A percentile compares a stretch with the other conserved stretches of the same genome.
Evolutionary conservation across 2,329 filamentous ascomycete species (phyloP).

Genomic region (Akanthomyces dipterigenus): DNA sequence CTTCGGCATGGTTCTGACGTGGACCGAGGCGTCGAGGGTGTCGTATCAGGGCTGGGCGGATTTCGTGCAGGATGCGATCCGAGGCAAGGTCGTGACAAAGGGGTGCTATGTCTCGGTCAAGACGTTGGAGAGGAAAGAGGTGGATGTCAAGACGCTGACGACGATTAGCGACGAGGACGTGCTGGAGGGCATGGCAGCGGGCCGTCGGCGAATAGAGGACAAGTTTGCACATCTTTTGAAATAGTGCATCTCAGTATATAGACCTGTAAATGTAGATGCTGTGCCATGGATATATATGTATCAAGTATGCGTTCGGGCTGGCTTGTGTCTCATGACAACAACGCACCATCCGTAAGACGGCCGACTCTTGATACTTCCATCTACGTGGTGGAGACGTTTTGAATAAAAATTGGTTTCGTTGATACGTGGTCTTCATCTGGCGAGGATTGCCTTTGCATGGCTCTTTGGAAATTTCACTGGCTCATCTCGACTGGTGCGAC

Average conservation of each 20-base stretch:
- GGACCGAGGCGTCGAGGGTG: slow-evolving; percentile 32
- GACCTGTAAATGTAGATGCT: background rate
- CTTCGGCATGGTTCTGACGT: slow-evolving; percentile 48
- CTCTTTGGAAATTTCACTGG: too few species aligned
- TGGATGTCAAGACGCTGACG: slow-evolving; percentile 31
- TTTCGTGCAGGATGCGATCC: slow-evolving; percentile 39
- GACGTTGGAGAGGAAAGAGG: slow-evolving; percentile 35
- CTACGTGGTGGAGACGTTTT: too few species aligned
- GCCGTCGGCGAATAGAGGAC: background rate
- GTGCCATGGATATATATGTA: too few species aligned
- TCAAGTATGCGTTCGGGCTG: too few species aligned
- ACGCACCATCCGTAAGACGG: too few species aligned
- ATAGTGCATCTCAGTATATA: background rate
- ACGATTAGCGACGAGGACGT: slow-evolving; percentile 33
- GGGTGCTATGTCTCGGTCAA: slow-evolving; percentile 39
- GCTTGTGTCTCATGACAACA: too few species aligned
- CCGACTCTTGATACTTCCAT: too few species aligned
- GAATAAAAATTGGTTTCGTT: too few species aligned
- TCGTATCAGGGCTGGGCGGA: slow-evolving; percentile 45
- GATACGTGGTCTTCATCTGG: too few species aligned
- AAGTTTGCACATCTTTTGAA: background rate
- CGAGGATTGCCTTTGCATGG: too few species aligned
- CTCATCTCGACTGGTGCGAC: too few species aligned
- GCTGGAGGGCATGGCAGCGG: slow-evolving; percentile 23
- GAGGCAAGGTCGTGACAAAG: slow-evolving; percentile 25